These are phyloP conservation scores for Phaeosphaeriaceae sp. DNA, from an alignment of 2,329 filamentous ascomycete genomes.

Conservation along the genomic window DNA sequence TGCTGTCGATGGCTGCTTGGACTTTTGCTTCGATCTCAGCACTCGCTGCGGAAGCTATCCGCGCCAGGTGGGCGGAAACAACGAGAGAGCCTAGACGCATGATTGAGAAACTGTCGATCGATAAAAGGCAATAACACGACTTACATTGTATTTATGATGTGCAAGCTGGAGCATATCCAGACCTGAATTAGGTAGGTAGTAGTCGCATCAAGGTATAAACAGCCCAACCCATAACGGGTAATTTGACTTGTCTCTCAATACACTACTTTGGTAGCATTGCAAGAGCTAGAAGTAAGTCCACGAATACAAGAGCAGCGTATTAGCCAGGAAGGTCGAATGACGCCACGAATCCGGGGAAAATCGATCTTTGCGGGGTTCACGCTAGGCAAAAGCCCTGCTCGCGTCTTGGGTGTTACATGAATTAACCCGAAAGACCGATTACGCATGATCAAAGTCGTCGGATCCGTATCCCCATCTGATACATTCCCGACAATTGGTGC, in stretches of 20 bases:
- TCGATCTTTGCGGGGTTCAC: not conserved
- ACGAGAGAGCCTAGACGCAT: slow-evolving; percentile 14
- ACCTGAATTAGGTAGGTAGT: not conserved
- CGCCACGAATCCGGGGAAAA: slow-evolving; percentile 2
- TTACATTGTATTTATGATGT: not conserved
- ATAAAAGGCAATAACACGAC: not conserved
- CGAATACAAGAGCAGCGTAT: slow-evolving; percentile 4
- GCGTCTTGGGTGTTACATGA: not conserved
- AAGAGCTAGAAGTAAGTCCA: slow-evolving; percentile 1
- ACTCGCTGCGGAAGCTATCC: slow-evolving; percentile 5
- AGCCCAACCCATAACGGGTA: not conserved
- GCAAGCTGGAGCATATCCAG: not conserved
- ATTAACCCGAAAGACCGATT: not conserved
- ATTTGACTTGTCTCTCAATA: not conserved
- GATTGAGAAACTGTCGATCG: not conserved
- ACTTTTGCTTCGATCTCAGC: slow-evolving; percentile 8
- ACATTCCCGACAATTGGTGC: not conserved
- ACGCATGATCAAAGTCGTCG: not conserved
- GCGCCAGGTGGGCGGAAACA: slow-evolving; percentile 9
- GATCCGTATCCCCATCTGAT: not conserved
- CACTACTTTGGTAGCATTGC: not conserved
- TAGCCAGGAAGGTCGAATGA: not conserved
- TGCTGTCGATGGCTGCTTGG: slow-evolving; percentile 18
- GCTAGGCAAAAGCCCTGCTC: slow-evolving; percentile 1
- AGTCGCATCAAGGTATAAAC: not conserved